Percentiles rank a stretch among this genome's conserved stretches.
phyloP scores from a whole-genome alignment of 2,329 filamentous ascomycete genomes.

The Orbilia blumenaviensis region DNA sequence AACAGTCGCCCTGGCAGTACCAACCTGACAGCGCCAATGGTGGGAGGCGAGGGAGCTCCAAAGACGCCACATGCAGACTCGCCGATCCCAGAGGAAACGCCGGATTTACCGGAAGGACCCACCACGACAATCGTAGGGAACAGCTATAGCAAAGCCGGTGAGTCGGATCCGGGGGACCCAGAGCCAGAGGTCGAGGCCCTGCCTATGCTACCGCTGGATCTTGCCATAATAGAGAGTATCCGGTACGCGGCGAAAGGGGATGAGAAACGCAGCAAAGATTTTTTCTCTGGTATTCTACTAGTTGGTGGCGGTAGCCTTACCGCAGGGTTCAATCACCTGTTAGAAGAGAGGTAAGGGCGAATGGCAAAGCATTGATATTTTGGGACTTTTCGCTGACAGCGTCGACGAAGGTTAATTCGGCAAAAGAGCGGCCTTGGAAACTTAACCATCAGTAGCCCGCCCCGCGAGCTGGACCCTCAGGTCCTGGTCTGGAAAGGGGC shows the following conservation, averaged over 20 bases:
- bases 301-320: conserved; percentile 85
- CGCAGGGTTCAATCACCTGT: conserved; percentile 78
- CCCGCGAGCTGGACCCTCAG: conserved; percentile 93
- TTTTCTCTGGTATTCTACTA: conserved; percentile 88
- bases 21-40: conserved; percentile 37
- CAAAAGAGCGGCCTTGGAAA: conserved; percentile 69
- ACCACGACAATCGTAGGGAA: conserved; percentile 65
- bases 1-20: conserved; percentile 61
- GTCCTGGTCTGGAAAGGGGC: conserved; percentile 99
- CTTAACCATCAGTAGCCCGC: conserved; percentile 75
- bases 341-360: conserved; percentile 82
- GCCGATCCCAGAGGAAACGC: conserved; percentile 78
- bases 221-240: conserved; percentile 88
- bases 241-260: conserved; percentile 85
- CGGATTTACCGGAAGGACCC: conserved; percentile 67
- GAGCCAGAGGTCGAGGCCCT: conserved; percentile 77
- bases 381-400: conserved; percentile 66
- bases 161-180: conserved; percentile 45
- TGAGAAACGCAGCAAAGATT: conserved; percentile 90
- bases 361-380: conserved; percentile 57
- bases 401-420: conserved; percentile 11
- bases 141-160: conserved; percentile 54
- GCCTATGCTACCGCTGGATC: conserved; percentile 77
- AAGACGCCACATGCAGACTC: conserved; percentile 87
- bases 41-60: conserved; percentile 73